Conservation (phyloP, 2,329 filamentous ascomycete genomes). For the Botrytis medusae region DNA sequence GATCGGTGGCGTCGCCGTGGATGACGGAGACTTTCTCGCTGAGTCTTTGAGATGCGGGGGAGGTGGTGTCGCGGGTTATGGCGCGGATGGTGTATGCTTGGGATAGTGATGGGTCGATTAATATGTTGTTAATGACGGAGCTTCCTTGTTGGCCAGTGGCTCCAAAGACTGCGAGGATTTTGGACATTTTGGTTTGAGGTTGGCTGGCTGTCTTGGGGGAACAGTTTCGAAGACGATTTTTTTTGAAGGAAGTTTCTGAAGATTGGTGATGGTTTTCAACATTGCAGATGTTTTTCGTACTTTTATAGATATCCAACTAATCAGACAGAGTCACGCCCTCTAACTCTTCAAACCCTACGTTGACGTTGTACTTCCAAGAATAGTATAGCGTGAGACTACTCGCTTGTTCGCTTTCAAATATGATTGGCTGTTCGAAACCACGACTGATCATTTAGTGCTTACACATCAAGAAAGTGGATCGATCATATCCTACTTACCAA, state of each 20-base stretch:
- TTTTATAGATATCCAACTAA: background rate
- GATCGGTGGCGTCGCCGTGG: slow-evolving; percentile 45
- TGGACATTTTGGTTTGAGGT: slow-evolving; percentile 25
- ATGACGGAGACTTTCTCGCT: slow-evolving; percentile 40
- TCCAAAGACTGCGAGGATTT: slow-evolving; percentile 48
- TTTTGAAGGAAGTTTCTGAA: background rate
- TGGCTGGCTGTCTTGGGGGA: too few relatives aligned
- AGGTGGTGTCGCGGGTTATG: slow-evolving; percentile 44
- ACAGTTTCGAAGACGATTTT: background rate
- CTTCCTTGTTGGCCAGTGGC: slow-evolving; percentile 55
- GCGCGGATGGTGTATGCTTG: slow-evolving; percentile 50
- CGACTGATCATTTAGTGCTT: background rate
- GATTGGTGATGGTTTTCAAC: background rate
- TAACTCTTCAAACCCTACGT: background rate
- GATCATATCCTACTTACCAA: background rate
- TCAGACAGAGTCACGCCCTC: background rate
- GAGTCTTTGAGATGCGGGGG: slow-evolving; percentile 37
- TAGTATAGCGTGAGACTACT: background rate
- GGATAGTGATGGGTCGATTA: slow-evolving; percentile 47
- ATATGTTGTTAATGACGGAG: slow-evolving; percentile 48
- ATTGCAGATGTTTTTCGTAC: background rate
- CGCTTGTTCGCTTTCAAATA: background rate
- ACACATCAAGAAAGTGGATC: background rate
- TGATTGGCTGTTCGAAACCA: background rate
- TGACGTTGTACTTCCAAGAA: background rate